These are phyloP conservation scores for Glebionis coronaria DNA, from an alignment of 129 eudicot genomes.

Conservation along the genomic window DNA sequence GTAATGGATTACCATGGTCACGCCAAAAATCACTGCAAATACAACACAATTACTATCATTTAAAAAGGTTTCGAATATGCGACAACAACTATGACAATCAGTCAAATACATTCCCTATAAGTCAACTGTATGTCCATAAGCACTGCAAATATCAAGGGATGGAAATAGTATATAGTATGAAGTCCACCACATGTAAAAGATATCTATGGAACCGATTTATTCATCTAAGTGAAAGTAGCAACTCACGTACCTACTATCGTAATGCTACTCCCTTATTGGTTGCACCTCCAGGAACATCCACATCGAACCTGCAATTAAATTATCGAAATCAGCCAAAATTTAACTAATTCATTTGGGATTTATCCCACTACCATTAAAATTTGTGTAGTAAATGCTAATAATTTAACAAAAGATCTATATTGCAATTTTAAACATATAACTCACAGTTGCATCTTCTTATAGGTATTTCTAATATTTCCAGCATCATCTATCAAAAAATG, in stretches of 20 bases:
- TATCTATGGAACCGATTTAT: background rate
- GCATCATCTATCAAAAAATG: slow-evolving; percentile 77
- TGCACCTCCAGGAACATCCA: slow-evolving; percentile 78
- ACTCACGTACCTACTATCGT: slow-evolving; percentile 74
- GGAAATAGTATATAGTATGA: no score
- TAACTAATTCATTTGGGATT: background rate
- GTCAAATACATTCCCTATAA: no score
- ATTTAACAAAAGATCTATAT: slow-evolving; percentile 12
- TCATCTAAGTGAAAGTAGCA: background rate
- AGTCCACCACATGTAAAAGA: no score
- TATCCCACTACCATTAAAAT: background rate
- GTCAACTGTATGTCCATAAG: no score
- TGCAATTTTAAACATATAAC: slow-evolving; percentile 30
- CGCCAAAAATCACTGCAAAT: no score
- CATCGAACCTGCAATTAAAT: slow-evolving; percentile 73
- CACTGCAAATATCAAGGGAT: no score
- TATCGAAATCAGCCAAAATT: slow-evolving; percentile 2
- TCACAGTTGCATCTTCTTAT: slow-evolving; percentile 78
- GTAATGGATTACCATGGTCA: no score
- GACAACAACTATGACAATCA: no score
- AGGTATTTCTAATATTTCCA: slow-evolving; percentile 69
- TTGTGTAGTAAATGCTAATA: slow-evolving; percentile 3
- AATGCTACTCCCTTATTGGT: slow-evolving; percentile 88
- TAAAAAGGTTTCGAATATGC: no score
- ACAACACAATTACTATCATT: no score